Evolutionary conservation across 371 early-diverging fungal genomes (phyloP).

Genomic region (Syncephalastrum monosporum): DNA sequence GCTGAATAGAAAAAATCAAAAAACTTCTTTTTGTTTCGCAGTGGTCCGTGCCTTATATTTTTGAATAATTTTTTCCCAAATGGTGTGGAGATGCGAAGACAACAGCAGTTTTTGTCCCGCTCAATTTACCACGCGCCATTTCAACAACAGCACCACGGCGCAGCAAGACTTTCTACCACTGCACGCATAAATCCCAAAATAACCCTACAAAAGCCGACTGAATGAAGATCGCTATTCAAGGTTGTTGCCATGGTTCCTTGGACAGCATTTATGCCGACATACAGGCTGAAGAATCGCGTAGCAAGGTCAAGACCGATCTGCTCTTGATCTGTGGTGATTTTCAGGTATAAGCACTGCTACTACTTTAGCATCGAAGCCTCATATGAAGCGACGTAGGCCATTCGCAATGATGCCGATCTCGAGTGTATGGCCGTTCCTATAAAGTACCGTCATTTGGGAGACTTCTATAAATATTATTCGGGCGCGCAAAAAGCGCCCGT

Average conservation of each 20-base stretch:
- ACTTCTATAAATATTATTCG: constrained; percentile 90
- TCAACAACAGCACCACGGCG: too few relatives aligned
- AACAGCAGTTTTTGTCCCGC: too few relatives aligned
- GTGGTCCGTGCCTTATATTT: too few relatives aligned
- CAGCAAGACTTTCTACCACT: too few relatives aligned
- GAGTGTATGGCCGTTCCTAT: constrained; percentile 77
- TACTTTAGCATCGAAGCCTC: not conserved
- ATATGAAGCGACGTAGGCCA: constrained; percentile 48
- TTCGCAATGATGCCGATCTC: constrained; percentile 85
- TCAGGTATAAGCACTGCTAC: constrained; percentile 58
- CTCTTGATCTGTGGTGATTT: constrained; percentile 97
- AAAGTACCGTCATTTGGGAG: constrained; percentile 80
- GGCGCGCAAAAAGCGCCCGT: constrained; percentile 79
- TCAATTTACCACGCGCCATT: too few relatives aligned
- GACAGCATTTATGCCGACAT: constrained; percentile 83
- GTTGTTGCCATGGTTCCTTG: constrained; percentile 94
- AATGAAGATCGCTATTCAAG: constrained; percentile 81
- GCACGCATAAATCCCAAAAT: too few relatives aligned
- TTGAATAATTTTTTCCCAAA: too few relatives aligned
- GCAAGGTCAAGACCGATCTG: constrained; percentile 75
- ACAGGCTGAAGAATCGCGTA: constrained; percentile 46
- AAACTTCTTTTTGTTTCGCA: too few relatives aligned
- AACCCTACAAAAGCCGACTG: not conserved
- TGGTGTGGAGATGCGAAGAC: too few relatives aligned
- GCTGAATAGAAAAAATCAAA: too few relatives aligned